Conservation (phyloP, 345 rosid species). For the Turnera subulata region DNA sequence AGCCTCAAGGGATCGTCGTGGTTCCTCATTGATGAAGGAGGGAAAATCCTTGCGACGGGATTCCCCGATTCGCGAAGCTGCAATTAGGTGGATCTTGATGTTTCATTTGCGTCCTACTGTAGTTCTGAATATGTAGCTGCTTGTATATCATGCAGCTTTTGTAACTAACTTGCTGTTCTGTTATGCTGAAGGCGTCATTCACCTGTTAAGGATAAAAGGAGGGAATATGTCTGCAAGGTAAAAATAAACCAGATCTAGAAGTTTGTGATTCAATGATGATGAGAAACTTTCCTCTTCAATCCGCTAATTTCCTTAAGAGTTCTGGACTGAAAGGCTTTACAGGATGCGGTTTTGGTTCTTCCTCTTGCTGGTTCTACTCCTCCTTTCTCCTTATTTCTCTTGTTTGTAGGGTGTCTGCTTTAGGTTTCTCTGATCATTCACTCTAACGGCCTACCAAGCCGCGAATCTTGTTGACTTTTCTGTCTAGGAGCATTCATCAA, state of each 20-base stretch:
- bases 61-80: slow-evolving; percentile 67
- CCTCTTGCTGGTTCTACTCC: slow-evolving; percentile 11
- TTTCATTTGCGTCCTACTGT: slow-evolving; percentile 50
- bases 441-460: background rate
- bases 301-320: slow-evolving; percentile 21
- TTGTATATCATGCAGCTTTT: slow-evolving; percentile 49
- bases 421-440: background rate
- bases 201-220: slow-evolving; percentile 87
- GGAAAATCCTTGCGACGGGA: slow-evolving; percentile 55
- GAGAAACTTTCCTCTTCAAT: slow-evolving; percentile 31
- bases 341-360: slow-evolving; percentile 9
- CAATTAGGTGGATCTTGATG: slow-evolving; percentile 93
- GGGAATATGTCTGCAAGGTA: slow-evolving; percentile 99
- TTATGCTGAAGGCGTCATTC: slow-evolving; percentile 98
- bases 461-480: background rate
- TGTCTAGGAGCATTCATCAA: background rate
- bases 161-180: slow-evolving; percentile 77
- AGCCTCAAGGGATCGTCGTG: slow-evolving; percentile 67
- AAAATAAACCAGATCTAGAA: slow-evolving; percentile 44
- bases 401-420: slow-evolving; percentile 1
- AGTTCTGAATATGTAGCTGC: slow-evolving; percentile 62
- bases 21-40: slow-evolving; percentile 64
- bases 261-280: slow-evolving; percentile 43
- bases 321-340: slow-evolving; percentile 6
- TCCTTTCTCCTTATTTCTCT: slow-evolving; percentile 7